A percentile compares a stretch with the other conserved stretches of the same genome.
Evolutionary conservation across 257 asterid genomes (phyloP).

Genomic region (Nicotiana tabacum): DNA sequence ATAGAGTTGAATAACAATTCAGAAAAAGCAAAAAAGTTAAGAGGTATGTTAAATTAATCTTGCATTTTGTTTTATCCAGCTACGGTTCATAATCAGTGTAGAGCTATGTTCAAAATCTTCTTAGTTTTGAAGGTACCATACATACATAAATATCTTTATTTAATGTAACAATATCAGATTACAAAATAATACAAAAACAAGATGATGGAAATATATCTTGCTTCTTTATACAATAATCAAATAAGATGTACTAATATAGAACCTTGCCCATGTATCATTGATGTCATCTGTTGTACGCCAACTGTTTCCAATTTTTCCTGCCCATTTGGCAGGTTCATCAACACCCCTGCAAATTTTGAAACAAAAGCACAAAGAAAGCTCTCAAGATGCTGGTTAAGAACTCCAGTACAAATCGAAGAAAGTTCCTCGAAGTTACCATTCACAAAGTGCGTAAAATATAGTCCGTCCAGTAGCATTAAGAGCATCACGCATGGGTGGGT

Average conservation of each 20-base stretch:
- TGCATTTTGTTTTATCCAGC: background rate
- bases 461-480: slow-evolving; percentile 76
- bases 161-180: background rate
- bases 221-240: background rate
- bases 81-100: background rate
- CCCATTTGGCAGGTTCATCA: slow-evolving; percentile 93
- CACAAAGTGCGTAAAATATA: slow-evolving; percentile 90
- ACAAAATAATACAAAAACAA: background rate
- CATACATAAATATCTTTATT: background rate
- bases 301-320: slow-evolving; percentile 80
- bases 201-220: background rate
- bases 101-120: background rate
- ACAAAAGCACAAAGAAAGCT: slow-evolving; percentile 12
- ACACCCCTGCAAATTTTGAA: slow-evolving; percentile 58
- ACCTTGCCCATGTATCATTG: slow-evolving; percentile 98
- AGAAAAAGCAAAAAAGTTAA: background rate
- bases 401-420: background rate
- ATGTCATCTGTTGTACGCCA: slow-evolving; percentile 97
- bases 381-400: background rate
- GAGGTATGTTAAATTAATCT: background rate
- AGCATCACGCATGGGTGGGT: slow-evolving; percentile 98
- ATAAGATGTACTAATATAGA: slow-evolving; percentile 13
- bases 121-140: background rate
- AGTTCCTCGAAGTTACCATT: slow-evolving; percentile 50
- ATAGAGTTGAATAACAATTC: background rate